These are phyloP conservation scores for Kwoniella sp. DNA, from an alignment of 768 basidiomycete species.

Conservation along the genomic window DNA sequence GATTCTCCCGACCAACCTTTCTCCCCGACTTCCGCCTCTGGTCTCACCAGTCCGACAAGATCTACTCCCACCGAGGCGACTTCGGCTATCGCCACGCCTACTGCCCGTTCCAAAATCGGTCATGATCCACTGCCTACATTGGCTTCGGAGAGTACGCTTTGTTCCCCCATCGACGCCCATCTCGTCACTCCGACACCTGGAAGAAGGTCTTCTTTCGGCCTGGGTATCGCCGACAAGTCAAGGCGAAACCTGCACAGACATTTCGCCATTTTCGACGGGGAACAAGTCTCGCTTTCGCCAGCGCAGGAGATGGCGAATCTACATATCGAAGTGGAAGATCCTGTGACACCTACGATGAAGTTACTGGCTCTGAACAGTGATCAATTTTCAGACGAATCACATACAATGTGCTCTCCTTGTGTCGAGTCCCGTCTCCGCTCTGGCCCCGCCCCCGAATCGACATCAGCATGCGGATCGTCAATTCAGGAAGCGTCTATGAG, in stretches of 20 bases:
- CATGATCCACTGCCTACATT: constrained; percentile 7
- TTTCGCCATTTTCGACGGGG: constrained; percentile 22
- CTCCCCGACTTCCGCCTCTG: background rate
- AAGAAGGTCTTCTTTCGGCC: background rate
- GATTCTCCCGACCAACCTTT: background rate
- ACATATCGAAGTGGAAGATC: constrained; percentile 6
- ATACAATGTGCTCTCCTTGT: background rate
- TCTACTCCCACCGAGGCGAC: constrained; percentile 1
- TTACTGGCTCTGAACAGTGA: background rate
- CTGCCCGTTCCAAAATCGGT: background rate
- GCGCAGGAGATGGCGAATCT: background rate
- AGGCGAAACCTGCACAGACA: constrained; percentile 20
- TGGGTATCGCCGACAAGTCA: constrained; percentile 5
- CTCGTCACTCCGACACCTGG: constrained; percentile 1
- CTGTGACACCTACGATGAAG: constrained; percentile 1
- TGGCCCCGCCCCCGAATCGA: background rate
- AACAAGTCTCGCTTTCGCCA: constrained; percentile 19
- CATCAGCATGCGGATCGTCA: background rate
- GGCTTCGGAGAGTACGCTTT: constrained; percentile 5
- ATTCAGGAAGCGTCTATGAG: background rate
- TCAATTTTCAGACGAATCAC: background rate
- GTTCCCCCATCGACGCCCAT: background rate
- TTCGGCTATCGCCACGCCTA: constrained; percentile 7
- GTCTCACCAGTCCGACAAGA: constrained; percentile 1
- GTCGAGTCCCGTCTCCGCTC: background rate